Evolutionary conservation across 129 eudicot genomes (phyloP).

Genomic region (Artemisia annua): DNA sequence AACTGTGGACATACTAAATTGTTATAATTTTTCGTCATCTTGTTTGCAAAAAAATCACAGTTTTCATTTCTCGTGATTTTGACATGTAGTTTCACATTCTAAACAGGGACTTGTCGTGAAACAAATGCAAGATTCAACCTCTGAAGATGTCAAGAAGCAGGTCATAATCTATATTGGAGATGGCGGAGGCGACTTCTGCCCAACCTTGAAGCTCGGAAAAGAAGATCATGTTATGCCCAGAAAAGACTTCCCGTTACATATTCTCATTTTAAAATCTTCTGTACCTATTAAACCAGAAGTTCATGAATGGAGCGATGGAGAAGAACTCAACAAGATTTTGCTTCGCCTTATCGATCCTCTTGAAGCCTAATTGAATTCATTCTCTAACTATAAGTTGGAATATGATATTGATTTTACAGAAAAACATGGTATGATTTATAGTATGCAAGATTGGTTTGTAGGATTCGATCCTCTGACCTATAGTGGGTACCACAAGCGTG

Average conservation of each 20-base stretch:
- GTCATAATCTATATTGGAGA: conserved; percentile 78
- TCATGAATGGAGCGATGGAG: conserved; percentile 85
- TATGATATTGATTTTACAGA: background rate
- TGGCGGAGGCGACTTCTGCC: conserved; percentile 85
- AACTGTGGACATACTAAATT: too few species aligned
- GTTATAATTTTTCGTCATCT: too few species aligned
- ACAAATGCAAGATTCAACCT: conserved; percentile 39
- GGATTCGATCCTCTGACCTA: too few species aligned
- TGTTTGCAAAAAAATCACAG: too few species aligned
- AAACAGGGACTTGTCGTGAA: too few species aligned
- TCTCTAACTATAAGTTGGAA: background rate
- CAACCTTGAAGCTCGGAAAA: conserved; percentile 65
- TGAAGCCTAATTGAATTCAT: background rate
- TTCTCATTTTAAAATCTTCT: conserved; percentile 40
- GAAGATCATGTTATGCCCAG: conserved; percentile 83
- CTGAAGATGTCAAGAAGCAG: conserved; percentile 30
- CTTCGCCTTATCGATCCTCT: conserved; percentile 39
- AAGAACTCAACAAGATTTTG: conserved; percentile 48
- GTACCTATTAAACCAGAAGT: conserved; percentile 53
- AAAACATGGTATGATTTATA: background rate
- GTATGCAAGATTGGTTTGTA: background rate
- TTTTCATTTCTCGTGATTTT: background rate
- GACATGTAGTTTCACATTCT: too few species aligned
- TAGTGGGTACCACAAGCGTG: too few species aligned
- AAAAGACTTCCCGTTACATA: conserved; percentile 59